Percentiles rank a stretch among this genome's conserved stretches.
These are phyloP conservation scores for Capronia coronata DNA, from an alignment of 2,329 filamentous ascomycete genomes.

Conservation along the genomic window DNA sequence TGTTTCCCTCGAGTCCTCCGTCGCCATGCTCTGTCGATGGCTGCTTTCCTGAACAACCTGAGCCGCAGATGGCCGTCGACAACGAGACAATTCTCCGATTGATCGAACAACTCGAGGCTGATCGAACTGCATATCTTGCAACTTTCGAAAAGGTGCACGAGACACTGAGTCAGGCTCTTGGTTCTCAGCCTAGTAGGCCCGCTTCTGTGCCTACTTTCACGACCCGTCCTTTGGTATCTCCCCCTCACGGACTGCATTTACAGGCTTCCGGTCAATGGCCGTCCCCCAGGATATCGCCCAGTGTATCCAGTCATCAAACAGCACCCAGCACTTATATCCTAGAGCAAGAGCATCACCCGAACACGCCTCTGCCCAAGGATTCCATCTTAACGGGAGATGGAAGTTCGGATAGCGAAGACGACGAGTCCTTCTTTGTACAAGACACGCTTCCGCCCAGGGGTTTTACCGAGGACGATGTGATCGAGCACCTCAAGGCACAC, in stretches of 20 bases:
- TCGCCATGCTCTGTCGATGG: slow-evolving; percentile 14
- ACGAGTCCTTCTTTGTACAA: slow-evolving; percentile 38
- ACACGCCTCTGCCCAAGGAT: slow-evolving; percentile 13
- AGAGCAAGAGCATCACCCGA: slow-evolving; percentile 8
- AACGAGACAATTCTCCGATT: slow-evolving; percentile 20
- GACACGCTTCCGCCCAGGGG: slow-evolving; percentile 35
- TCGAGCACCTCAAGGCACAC: slow-evolving; percentile 41
- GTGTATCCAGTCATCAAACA: slow-evolving; percentile 7
- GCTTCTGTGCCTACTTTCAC: not conserved
- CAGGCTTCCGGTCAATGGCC: slow-evolving; percentile 3
- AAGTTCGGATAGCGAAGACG: slow-evolving; percentile 34
- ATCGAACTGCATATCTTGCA: slow-evolving; percentile 24
- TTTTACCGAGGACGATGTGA: slow-evolving; percentile 41
- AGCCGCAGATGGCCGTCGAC: slow-evolving; percentile 25
- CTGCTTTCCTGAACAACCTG: slow-evolving; percentile 12
- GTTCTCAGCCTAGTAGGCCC: not conserved
- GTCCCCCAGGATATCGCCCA: not conserved
- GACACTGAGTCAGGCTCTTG: slow-evolving; percentile 23
- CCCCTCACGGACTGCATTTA: not conserved
- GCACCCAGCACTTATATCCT: slow-evolving; percentile 7
- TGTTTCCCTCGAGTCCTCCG: slow-evolving; percentile 1
- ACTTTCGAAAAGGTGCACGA: slow-evolving; percentile 26
- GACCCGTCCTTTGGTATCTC: slow-evolving; percentile 3
- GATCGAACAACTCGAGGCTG: slow-evolving; percentile 26
- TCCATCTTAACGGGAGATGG: slow-evolving; percentile 31